Evolutionary conservation across 495 filamentous ascomycete genomes (phyloP).

Genomic region (Poronia punctata): DNA sequence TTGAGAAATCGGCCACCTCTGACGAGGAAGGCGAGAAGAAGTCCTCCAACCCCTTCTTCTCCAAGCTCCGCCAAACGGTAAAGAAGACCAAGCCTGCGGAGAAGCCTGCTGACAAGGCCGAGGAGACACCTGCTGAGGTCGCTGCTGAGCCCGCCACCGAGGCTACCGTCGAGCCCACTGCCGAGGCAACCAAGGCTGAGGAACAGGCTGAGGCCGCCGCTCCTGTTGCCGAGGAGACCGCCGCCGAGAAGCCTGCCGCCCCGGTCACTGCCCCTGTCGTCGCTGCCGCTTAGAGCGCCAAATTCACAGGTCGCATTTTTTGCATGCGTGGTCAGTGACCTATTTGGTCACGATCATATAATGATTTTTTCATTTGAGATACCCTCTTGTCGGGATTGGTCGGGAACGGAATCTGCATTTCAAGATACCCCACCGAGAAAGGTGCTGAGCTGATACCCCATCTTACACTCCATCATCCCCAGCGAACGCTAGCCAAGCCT

Average conservation of each 20-base stretch:
- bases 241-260: slow-evolving; percentile 29
- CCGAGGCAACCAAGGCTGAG: slow-evolving; percentile 17
- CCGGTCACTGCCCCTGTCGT: slow-evolving; percentile 34
- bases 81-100: slow-evolving; percentile 39
- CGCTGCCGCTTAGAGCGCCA: slow-evolving; percentile 41
- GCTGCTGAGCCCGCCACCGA: slow-evolving; percentile 48
- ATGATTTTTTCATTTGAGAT: slow-evolving; percentile 27
- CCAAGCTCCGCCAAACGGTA: slow-evolving; percentile 51
- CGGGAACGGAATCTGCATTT: slow-evolving; percentile 50
- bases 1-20: slow-evolving; percentile 31
- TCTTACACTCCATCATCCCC: slow-evolving; percentile 15
- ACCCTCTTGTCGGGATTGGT: slow-evolving; percentile 35
- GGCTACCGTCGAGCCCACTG: slow-evolving; percentile 36
- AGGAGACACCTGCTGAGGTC: slow-evolving; percentile 32
- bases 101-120: slow-evolving; percentile 45
- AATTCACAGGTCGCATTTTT: slow-evolving; percentile 13
- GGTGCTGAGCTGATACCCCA: slow-evolving; percentile 43
- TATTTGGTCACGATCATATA: slow-evolving; percentile 15
- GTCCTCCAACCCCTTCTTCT: slow-evolving; percentile 47
- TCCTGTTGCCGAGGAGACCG: slow-evolving; percentile 26
- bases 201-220: slow-evolving; percentile 29
- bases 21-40: slow-evolving; percentile 50
- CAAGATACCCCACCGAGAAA: slow-evolving; percentile 48
- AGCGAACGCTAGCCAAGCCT: slow-evolving; percentile 10
- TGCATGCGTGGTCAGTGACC: slow-evolving; percentile 9